Evolutionary conservation across 805 yeast genomes (phyloP), one percentile per base, ranked within the genome.

Genomic region (Starmera dryadoides): DNA sequence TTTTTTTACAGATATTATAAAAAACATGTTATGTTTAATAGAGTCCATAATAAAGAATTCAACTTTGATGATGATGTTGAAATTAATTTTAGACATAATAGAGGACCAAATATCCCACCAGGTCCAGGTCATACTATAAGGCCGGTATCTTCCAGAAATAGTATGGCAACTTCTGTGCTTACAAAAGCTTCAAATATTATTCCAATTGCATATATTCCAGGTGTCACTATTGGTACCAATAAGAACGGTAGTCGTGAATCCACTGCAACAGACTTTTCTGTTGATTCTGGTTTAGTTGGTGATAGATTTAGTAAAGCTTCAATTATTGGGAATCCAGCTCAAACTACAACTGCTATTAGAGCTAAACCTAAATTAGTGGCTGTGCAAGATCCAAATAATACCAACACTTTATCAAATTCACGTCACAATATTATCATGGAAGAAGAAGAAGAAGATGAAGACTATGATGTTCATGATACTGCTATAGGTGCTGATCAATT

Each of bases 201-300:
- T 44, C 96, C 96, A 16, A 82, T 91, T 41, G 95, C 95, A 3
- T 89, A 88, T 56, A 86, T 89, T 43, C 98, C 97, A 0, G 97
- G 97, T 29, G 96, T 88, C 34, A 85, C 88, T 4, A 76, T 78
- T 18, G 66, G 81, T 20, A 70, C 44, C 30, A 34, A 33, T 16
- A 30, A 36, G 10, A 39, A 32, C 40, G 15, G 49, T 43, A 38
- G 49, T 42, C 56, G 36, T 50, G 69, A 40, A 56, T 59, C 36
- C 48, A 69, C 40, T 49, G 67, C 49, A 48, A 42, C 44, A 1
- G 33, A 42, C 1, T 42, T 39, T 12, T 45, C 54, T 2, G 34
- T 46, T 16, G 45, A 47, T 19, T 44, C 57, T 2, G 55, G 49
- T 2, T 9, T 45, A 15, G 30, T 60, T 19, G 66, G 67, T 17